A percentile compares a stretch with the other conserved stretches of the same genome.
These are phyloP conservation scores for Mycena vulgaris DNA, from an alignment of 768 basidiomycete genomes.

Conservation along the genomic window DNA sequence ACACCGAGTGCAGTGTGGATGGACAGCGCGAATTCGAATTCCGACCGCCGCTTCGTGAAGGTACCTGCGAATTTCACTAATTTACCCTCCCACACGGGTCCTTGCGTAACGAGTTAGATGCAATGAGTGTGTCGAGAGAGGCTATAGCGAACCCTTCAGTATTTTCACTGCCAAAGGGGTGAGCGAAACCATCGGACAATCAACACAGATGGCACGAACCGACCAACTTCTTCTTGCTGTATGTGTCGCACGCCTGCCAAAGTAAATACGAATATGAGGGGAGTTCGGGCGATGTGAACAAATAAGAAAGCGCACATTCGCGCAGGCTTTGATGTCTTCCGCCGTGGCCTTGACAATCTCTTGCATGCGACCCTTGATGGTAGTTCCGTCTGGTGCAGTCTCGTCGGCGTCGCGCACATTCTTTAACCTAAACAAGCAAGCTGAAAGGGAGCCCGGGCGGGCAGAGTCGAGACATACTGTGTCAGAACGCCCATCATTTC, in stretches of 20 bases:
- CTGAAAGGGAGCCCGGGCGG: background rate
- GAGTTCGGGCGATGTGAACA: background rate
- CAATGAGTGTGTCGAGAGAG: too few relatives aligned
- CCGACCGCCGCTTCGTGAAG: conserved; percentile 45
- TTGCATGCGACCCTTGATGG: conserved; percentile 52
- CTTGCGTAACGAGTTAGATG: too few relatives aligned
- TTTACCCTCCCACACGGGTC: conserved; percentile 48
- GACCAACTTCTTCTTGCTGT: conserved; percentile 50
- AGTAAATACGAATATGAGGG: background rate
- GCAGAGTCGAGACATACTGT: conserved; percentile 42
- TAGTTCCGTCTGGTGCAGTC: conserved; percentile 49
- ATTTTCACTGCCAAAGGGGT: conserved; percentile 44
- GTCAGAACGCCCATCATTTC: conserved; percentile 56
- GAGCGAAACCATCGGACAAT: background rate
- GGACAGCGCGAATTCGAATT: conserved; percentile 48
- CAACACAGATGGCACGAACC: conserved; percentile 26
- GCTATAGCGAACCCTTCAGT: conserved; percentile 46
- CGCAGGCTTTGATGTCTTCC: conserved; percentile 52
- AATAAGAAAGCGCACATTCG: conserved; percentile 33
- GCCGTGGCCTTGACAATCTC: conserved; percentile 45
- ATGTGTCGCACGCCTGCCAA: conserved; percentile 47
- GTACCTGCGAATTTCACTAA: conserved; percentile 41
- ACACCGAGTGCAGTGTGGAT: conserved; percentile 46
- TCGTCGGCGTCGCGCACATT: conserved; percentile 47
- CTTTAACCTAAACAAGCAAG: conserved; percentile 43